Conservation (phyloP, 2,329 filamentous ascomycete species). For the Penicillium sp. region DNA sequence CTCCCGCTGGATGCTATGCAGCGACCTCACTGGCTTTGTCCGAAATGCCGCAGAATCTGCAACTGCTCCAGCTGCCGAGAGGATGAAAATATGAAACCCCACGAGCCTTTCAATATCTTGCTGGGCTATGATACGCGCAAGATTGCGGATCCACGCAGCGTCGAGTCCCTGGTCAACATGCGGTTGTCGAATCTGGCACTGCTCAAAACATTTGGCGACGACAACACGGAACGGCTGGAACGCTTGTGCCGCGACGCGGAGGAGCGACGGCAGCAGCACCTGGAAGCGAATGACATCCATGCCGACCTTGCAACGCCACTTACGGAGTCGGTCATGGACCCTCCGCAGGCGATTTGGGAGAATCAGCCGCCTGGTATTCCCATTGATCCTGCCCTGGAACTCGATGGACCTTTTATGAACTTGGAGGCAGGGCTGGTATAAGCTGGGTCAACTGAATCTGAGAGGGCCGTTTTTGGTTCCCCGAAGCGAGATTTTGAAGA, state of each 20-base stretch:
- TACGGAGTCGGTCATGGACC: not conserved
- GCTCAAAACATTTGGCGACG: constrained; percentile 64
- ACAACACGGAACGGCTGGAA: constrained; percentile 50
- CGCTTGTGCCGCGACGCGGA: constrained; percentile 57
- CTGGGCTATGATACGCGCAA: constrained; percentile 89
- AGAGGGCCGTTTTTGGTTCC: not conserved
- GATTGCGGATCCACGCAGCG: constrained; percentile 86
- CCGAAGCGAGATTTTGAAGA: not conserved
- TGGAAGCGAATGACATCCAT: constrained; percentile 47
- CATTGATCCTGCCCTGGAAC: constrained; percentile 46
- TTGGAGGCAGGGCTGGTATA: not conserved
- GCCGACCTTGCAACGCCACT: constrained; percentile 28
- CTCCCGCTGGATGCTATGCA: constrained; percentile 83
- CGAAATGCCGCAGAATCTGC: constrained; percentile 81
- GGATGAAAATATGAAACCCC: constrained; percentile 69
- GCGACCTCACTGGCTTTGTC: constrained; percentile 81
- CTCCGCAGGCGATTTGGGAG: not conserved
- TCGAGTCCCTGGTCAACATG: constrained; percentile 90
- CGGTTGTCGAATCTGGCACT: constrained; percentile 83
- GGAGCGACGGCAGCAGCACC: constrained; percentile 48
- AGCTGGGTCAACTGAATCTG: not conserved
- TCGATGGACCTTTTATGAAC: constrained; percentile 19
- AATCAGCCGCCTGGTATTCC: constrained; percentile 36
- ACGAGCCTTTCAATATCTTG: constrained; percentile 82
- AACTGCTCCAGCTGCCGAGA: constrained; percentile 80